A percentile compares a stretch with the other conserved stretches of the same genome.
These are phyloP conservation scores for Aphanocladium album DNA, from an alignment of 2,329 filamentous ascomycete genomes.

Conservation along the genomic window DNA sequence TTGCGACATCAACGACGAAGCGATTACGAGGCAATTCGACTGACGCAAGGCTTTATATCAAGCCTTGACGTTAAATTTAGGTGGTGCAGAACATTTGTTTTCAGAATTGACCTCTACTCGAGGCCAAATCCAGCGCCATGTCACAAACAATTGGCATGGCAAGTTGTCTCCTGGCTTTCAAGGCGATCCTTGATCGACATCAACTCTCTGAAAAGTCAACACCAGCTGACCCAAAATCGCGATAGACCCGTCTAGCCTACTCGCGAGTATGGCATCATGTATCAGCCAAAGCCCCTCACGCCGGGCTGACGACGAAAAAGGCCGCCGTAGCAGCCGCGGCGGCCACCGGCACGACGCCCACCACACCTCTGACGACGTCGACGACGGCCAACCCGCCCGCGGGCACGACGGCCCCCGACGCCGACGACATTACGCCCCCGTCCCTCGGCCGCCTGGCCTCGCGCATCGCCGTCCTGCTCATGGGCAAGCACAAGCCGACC, in stretches of 20 bases:
- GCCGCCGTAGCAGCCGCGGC: neutral
- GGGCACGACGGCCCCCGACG: neutral
- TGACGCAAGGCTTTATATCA: neutral
- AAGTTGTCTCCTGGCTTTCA: conserved; percentile 23
- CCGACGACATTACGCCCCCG: conserved; percentile 55
- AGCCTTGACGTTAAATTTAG: neutral
- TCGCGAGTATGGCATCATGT: conserved; percentile 88
- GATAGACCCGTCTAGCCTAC: conserved; percentile 90
- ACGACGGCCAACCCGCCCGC: neutral
- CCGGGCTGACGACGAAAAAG: conserved; percentile 52
- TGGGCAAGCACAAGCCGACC: conserved; percentile 99
- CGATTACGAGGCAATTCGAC: neutral
- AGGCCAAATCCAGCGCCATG: conserved; percentile 45
- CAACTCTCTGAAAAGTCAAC: neutral
- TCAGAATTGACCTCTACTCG: conserved; percentile 16
- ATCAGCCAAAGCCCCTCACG: conserved; percentile 64
- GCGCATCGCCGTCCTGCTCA: conserved; percentile 78
- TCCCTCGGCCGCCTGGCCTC: conserved; percentile 87
- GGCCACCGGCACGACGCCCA: neutral
- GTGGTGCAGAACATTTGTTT: neutral
- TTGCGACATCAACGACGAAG: neutral
- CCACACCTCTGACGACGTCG: neutral
- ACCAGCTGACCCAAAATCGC: neutral
- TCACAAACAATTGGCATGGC: conserved; percentile 76
- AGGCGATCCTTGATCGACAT: conserved; percentile 3